Conservation (phyloP, 169 alveolate genomes). For the Miamiensis avidus region DNA sequence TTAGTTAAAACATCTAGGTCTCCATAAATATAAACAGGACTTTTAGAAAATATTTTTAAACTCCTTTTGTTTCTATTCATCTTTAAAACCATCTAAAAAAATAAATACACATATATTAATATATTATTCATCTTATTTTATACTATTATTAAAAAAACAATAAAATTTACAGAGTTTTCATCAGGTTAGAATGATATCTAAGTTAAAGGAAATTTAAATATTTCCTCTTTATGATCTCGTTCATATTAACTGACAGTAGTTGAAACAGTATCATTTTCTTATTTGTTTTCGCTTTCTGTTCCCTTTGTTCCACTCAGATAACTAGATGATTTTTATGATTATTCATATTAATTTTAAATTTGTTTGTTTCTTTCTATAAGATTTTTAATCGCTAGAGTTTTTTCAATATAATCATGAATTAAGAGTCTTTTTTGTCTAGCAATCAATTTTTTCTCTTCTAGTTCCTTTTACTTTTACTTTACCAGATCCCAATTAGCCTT, state of each 20-base stretch:
- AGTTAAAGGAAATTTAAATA: neutral
- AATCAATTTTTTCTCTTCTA: slow-evolving; percentile 2
- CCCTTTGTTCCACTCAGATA: neutral
- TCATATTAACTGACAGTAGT: neutral
- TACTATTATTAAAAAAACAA: too few species aligned
- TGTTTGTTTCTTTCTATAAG: neutral
- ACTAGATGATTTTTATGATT: neutral
- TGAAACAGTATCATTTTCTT: neutral
- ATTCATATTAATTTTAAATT: neutral
- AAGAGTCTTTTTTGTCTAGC: neutral
- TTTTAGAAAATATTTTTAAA: slow-evolving; percentile 5
- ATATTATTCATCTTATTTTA: neutral
- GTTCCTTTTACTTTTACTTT: neutral
- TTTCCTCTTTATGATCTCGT: neutral
- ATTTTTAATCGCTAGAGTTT: slow-evolving; percentile 9
- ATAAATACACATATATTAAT: neutral
- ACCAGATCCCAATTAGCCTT: slow-evolving; percentile 6
- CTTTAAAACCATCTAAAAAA: slow-evolving; percentile 2
- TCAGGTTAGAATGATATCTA: neutral
- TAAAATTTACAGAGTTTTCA: slow-evolving; percentile 5
- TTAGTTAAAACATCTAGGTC: slow-evolving; percentile 8
- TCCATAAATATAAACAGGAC: neutral
- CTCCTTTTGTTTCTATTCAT: slow-evolving; percentile 7
- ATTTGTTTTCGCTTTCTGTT: neutral
- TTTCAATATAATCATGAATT: slow-evolving; percentile 4